These are phyloP conservation scores for Fusarium sp. DNA, from an alignment of 2,329 filamentous ascomycete genomes.

Conservation along the genomic window DNA sequence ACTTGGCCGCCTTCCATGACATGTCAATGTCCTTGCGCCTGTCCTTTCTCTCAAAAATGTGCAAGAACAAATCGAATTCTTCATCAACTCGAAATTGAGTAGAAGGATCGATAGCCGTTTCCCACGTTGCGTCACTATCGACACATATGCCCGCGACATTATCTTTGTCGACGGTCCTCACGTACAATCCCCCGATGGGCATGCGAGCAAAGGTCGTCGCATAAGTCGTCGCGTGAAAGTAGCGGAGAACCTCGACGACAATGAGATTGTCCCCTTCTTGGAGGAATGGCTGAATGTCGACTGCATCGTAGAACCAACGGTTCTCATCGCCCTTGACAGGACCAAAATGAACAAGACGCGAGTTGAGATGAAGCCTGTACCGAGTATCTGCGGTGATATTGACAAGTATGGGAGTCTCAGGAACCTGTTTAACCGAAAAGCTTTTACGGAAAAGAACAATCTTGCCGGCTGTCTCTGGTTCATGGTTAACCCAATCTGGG, in stretches of 20 bases:
- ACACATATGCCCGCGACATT: not conserved
- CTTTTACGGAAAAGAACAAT: not conserved
- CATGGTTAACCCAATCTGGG: not conserved
- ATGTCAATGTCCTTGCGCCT: not conserved
- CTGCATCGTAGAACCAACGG: not conserved
- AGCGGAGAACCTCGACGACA: not conserved
- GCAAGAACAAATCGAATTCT: not conserved
- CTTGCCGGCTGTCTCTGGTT: not conserved
- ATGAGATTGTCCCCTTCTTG: not conserved
- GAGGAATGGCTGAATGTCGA: not conserved
- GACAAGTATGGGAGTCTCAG: not conserved
- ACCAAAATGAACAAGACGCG: not conserved
- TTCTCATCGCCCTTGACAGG: not conserved
- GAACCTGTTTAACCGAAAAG: not conserved
- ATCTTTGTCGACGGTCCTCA: too few relatives aligned
- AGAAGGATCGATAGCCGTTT: not conserved
- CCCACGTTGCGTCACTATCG: not conserved
- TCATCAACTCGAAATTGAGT: not conserved
- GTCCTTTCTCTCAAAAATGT: not conserved
- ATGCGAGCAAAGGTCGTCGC: not conserved
- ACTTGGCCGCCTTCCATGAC: not conserved
- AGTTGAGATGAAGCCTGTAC: not conserved
- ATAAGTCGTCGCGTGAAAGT: not conserved
- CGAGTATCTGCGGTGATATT: not conserved
- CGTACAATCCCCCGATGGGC: not conserved